phyloP scores from a whole-genome alignment of 2,329 filamentous ascomycete genomes.

The Sphaerulina musiva region DNA sequence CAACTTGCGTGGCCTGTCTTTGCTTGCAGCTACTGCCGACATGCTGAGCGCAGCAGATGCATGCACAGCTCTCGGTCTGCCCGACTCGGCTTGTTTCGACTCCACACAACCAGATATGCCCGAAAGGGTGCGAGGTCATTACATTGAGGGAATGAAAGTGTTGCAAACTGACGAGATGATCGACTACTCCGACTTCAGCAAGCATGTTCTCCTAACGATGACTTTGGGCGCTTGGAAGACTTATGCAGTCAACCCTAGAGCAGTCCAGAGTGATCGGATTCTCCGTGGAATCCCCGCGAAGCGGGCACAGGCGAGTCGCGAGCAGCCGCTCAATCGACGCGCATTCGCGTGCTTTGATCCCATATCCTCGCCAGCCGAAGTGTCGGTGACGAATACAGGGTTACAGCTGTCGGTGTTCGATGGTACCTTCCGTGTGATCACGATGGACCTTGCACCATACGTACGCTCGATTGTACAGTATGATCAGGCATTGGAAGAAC shows the following conservation, averaged over 20 bases:
- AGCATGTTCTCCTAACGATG: conserved; percentile 30
- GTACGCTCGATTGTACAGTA: conserved; percentile 77
- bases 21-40: conserved; percentile 51
- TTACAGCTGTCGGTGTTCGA: conserved; percentile 71
- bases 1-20: conserved; percentile 35
- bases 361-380: conserved; percentile 39
- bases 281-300: conserved; percentile 8
- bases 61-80: conserved; percentile 47
- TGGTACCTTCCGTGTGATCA: conserved; percentile 58
- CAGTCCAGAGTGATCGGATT: conserved; percentile 4
- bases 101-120: conserved; percentile 54
- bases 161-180: conserved; percentile 46
- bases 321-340: conserved; percentile 30
- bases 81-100: conserved; percentile 47
- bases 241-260: conserved; percentile 2
- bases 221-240: conserved; percentile 21
- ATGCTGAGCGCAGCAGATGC: conserved; percentile 61
- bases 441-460: conserved; percentile 77
- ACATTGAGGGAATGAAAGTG: conserved; percentile 48
- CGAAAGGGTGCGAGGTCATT: conserved; percentile 49
- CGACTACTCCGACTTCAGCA: conserved; percentile 41
- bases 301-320: neutral
- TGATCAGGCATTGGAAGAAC: conserved; percentile 63
- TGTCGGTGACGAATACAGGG: conserved; percentile 33
- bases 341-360: conserved; percentile 48